These are phyloP conservation scores for Coniella vitis DNA, from an alignment of 2,329 filamentous ascomycete species.

Conservation along the genomic window DNA sequence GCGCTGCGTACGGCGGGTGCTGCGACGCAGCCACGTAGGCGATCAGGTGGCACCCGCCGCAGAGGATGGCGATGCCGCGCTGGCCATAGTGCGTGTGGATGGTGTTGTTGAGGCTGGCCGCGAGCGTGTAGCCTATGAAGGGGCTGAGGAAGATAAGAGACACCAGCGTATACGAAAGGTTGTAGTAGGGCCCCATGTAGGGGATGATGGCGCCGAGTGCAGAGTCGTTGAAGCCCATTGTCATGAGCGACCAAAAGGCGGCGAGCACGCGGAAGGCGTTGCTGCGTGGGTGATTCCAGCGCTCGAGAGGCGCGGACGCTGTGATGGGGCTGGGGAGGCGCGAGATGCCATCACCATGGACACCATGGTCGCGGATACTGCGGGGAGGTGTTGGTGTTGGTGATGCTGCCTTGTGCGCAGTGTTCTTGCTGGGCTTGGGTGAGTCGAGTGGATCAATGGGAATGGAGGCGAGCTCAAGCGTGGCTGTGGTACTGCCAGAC, in stretches of 20 bases:
- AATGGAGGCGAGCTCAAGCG: constrained; percentile 5
- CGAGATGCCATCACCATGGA: not conserved
- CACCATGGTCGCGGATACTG: not conserved
- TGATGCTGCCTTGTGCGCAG: not conserved
- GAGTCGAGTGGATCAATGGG: not conserved
- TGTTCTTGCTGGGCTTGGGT: too few species aligned
- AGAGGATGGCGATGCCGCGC: constrained; percentile 60
- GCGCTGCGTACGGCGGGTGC: constrained; percentile 61
- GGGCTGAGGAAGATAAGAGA: constrained; percentile 43
- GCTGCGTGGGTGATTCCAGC: constrained; percentile 41
- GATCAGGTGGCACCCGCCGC: constrained; percentile 52
- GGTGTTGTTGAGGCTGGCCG: constrained; percentile 36
- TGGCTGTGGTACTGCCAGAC: not conserved
- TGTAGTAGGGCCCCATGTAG: constrained; percentile 28
- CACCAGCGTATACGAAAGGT: constrained; percentile 39
- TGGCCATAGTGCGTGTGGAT: constrained; percentile 45
- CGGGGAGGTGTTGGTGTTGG: not conserved
- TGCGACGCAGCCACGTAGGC: constrained; percentile 56
- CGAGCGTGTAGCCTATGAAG: constrained; percentile 37
- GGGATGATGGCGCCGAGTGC: constrained; percentile 38
- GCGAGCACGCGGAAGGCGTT: constrained; percentile 44
- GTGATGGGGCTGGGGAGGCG: constrained; percentile 9
- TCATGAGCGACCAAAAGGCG: constrained; percentile 51
- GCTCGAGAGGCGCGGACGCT: constrained; percentile 21
- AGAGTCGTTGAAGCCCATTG: constrained; percentile 52